phyloP scores from a whole-genome alignment of 768 basidiomycete genomes.

The Tricholoma sp. region DNA sequence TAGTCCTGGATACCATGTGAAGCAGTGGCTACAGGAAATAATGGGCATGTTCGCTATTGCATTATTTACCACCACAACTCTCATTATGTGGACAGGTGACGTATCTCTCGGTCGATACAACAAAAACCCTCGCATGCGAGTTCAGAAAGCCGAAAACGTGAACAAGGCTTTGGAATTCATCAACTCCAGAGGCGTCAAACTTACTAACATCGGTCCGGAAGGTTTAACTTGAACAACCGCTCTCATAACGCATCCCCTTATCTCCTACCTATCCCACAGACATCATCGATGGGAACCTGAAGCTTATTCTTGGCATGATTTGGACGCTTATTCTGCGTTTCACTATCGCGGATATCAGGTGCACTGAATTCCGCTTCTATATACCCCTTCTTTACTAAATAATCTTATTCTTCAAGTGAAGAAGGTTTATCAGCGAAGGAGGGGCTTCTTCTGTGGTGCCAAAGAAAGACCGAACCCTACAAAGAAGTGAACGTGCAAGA shows the following conservation, averaged over 20 bases:
- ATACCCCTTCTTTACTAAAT: conserved; percentile 8
- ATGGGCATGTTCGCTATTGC: conserved; percentile 58
- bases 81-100: conserved; percentile 49
- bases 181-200: conserved; percentile 85
- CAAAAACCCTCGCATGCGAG: conserved; percentile 80
- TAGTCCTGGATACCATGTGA: conserved; percentile 1
- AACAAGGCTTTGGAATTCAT: conserved; percentile 97
- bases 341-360: conserved; percentile 98
- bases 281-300: conserved; percentile 97
- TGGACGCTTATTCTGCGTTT: conserved; percentile 98
- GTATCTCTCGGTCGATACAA: conserved; percentile 94
- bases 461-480: conserved; percentile 90
- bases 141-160: conserved; percentile 98
- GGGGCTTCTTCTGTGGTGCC: conserved; percentile 95
- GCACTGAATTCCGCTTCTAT: conserved; percentile 19
- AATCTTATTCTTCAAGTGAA: conserved; percentile 51
- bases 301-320: conserved; percentile 98
- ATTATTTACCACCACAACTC: not conserved
- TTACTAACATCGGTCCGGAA: conserved; percentile 98
- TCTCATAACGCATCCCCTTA: conserved; percentile 2
- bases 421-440: conserved; percentile 99
- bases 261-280: conserved; percentile 42
- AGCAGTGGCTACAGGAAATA: conserved; percentile 64
- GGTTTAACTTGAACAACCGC: conserved; percentile 37
- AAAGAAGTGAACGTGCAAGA: conserved; percentile 91